Evolutionary conservation across 371 early-diverging fungal genomes (phyloP), one percentile per base, ranked within the genome.

Genomic region (Saksenaea oblongispora): DNA sequence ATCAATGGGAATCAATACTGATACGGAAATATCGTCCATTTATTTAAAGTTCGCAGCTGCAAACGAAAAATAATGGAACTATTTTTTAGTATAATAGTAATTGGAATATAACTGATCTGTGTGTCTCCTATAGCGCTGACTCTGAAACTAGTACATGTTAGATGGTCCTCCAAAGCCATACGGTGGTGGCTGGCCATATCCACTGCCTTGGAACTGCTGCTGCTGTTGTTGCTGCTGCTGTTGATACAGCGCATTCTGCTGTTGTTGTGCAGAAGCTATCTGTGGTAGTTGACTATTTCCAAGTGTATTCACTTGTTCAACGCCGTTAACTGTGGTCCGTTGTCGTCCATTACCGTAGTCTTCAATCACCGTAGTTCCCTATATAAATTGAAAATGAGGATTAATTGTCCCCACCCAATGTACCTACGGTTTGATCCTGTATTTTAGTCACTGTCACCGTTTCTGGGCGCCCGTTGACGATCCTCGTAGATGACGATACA

Each of bases 291-390:
- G 42, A 14, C 1, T 41, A 14, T 14, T 41, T 41, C 42, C 27
- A 17, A 68, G 22, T 0, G 59, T 72, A 27, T 66, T 63, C 37
- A 57, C 53, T 37, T 72, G 71, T 55, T 74, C 73, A 22, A 77
- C 59, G 0, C 80, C 80, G 53, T 80, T 80, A 2, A 78, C 61
- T 8, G 63, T 58, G 0, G 63, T 61, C 13, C 70, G 67, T 28
- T 59, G 63, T 36, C 59, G 54, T 0, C 82, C 79, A 44, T 76
- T 64, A 5, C 75, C 71, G 44, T 74, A 76, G 51, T 82, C 79
- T 60, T 82, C 79, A 22, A 65, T 75, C 2, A 76, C 62, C 10
- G 59, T 67, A 26, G 72, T 71, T 0, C 81, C 81, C 73, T 80
- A 39, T 5, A 66, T 54, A 55, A n/a, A 47, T 44, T 18, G 11